phyloP scores from a whole-genome alignment of 352 stramenopile genomes.

The Phytophthora capsici region DNA sequence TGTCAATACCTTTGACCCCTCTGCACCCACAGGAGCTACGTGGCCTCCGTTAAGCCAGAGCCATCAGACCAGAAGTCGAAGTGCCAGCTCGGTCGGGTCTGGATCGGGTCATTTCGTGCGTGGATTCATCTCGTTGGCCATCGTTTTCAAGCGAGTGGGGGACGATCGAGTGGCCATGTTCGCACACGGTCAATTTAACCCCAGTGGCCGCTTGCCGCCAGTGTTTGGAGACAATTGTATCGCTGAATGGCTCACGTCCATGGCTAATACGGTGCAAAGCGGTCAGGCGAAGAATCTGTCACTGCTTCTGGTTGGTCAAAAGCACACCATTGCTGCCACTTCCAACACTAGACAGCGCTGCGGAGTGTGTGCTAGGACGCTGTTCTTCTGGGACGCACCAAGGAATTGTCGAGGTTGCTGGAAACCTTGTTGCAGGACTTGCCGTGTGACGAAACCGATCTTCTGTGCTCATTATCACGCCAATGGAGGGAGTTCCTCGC shows the following conservation, averaged over 20 bases:
- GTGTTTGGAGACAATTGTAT: conserved; percentile 64
- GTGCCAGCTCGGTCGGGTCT: conserved; percentile 20
- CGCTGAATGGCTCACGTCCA: conserved; percentile 60
- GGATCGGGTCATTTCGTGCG: conserved; percentile 50
- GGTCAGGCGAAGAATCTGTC: conserved; percentile 83
- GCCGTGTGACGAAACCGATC: conserved; percentile 73
- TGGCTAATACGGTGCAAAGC: conserved; percentile 67
- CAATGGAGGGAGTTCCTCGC: conserved; percentile 27
- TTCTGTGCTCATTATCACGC: conserved; percentile 75
- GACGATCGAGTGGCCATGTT: conserved; percentile 76
- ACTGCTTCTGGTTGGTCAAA: conserved; percentile 50
- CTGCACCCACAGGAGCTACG: conserved; percentile 28
- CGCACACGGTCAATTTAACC: conserved; percentile 69
- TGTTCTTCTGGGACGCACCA: conserved; percentile 75
- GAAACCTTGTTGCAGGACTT: conserved; percentile 67
- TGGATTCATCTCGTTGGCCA: conserved; percentile 66
- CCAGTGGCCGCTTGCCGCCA: conserved; percentile 58
- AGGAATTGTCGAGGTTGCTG: conserved; percentile 71
- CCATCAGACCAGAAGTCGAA: conserved; percentile 19
- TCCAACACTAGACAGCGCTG: conserved; percentile 39
- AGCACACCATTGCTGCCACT: conserved; percentile 4
- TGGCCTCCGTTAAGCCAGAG: conserved; percentile 28
- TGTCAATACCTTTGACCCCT: conserved; percentile 21
- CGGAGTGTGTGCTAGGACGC: conserved; percentile 54
- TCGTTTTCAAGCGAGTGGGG: conserved; percentile 64